Evolutionary conservation across 2,329 filamentous ascomycete genomes (phyloP), one percentile per base, ranked within the genome.

Genomic region (Penicillium sp.): DNA sequence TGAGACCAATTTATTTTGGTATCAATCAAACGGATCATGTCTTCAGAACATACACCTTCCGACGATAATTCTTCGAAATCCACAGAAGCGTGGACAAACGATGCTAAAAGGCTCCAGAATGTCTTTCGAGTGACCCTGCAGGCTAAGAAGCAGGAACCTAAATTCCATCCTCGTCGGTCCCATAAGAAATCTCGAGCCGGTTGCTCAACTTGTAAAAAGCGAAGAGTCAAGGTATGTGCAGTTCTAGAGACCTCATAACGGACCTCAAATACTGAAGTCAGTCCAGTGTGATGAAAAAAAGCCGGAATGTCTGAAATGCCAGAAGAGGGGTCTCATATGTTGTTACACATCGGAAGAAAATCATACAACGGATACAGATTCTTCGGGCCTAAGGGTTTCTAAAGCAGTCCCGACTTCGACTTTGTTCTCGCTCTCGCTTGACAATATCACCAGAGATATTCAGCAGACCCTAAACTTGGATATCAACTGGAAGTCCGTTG

Each of bases 111-210:
- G 33, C 51, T 64, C 13, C 64, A 66, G 28, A 66, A 44, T 15
- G 64, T 66, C 10, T 66, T 66, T 35, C 56, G 64, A 9, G 47
- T 66, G 28, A 53, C 59, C 17, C 49, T 55, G 4, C 55, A 24
- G 28, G 42, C 51, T 10, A 53, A 51, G 15, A 60, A 56, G 22
- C 35, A 42, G 19, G 24, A 37, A 4, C 17, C 49, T 35, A 44
- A 33, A 33, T 64, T 58, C 12, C 60, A 64, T 59, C 12, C 64
- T 28, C 56, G 64, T 28, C 40, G 60, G 30, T 24, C 62, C 8
- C 73, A 75, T 58, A 69, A 62, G 12, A 75, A 75, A 35, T 74
- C 73, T 6, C 62, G 73, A 44, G 58, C 61, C 0, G 73, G 73
- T 0, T 75, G 73, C 54, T 17, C 69, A 12, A 64, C 67, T 2